phyloP scores from a whole-genome alignment of 208 protist species.

The Leishmania amazonensis region DNA sequence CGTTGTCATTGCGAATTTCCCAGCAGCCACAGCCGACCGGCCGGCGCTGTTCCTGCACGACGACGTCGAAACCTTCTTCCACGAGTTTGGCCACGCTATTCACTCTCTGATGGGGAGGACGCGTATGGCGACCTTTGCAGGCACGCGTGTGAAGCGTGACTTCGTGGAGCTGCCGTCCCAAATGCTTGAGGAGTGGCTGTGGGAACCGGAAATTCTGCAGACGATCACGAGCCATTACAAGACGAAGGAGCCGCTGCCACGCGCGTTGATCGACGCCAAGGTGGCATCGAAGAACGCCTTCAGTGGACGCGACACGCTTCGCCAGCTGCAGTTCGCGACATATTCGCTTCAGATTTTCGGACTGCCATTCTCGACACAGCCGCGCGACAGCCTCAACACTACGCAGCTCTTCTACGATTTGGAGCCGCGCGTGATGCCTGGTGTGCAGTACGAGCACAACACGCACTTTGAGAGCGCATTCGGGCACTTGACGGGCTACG shows the following conservation, averaged over 20 bases:
- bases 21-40: slow-evolving; percentile 60
- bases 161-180: slow-evolving; percentile 92
- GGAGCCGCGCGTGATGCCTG: slow-evolving; percentile 56
- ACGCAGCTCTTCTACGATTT: slow-evolving; percentile 61
- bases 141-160: slow-evolving; percentile 80
- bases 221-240: slow-evolving; percentile 85
- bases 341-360: slow-evolving; percentile 82
- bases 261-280: slow-evolving; percentile 72
- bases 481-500: slow-evolving; percentile 81
- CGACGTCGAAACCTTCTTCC: slow-evolving; percentile 90
- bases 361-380: slow-evolving; percentile 62
- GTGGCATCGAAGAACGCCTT: slow-evolving; percentile 82
- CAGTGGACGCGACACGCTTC: slow-evolving; percentile 62
- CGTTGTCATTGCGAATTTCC: slow-evolving; percentile 86
- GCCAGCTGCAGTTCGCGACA: slow-evolving; percentile 79
- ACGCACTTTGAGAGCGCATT: slow-evolving; percentile 86
- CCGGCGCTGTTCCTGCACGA: slow-evolving; percentile 79
- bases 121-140: slow-evolving; percentile 79
- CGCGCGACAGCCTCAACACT: slow-evolving; percentile 51
- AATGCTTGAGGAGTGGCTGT: slow-evolving; percentile 92
- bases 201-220: slow-evolving; percentile 81
- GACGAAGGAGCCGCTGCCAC: slow-evolving; percentile 70
- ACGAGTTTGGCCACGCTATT: slow-evolving; percentile 91
- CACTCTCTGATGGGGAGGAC: slow-evolving; percentile 79
- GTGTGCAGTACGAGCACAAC: slow-evolving; percentile 55